Base-by-base conservation (phyloP, 148 eudicot species). In the Rhododendron henanense region DNA sequence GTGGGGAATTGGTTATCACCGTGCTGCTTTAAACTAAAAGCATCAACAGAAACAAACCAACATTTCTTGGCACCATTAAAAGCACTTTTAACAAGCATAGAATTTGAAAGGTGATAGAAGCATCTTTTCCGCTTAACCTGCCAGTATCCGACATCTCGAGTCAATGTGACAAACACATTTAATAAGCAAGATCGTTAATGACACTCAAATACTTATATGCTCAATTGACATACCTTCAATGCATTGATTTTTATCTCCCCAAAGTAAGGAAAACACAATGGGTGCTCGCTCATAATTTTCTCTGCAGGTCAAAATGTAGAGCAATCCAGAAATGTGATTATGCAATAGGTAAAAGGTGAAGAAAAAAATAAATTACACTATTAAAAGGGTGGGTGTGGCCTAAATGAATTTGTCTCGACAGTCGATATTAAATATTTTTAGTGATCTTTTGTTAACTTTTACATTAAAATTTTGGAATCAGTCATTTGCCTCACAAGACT, bases 31-130 rank as follows among this genome's bases (percentile, higher is more conserved):
- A 82, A 63, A 50, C 88, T 81, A 51, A 94, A 91, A 81, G 85
- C 89, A 78, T 94, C 96, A 78, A 90, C 98, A 84, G 87, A 89
- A 9, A 96, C 90, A 86, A 91, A 91, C 96, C 98, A 95, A 50
- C 79, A 74, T 61, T 87, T 86, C 33, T 80, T 81, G 10, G 78
- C 83, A 84, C 94, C 91, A 35, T 82, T 77, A 88, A 96, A 95
- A 45, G 90, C 94, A 76, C 87, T 87, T 80, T 81, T 90, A 78
- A 93, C 87, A 48, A 86, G 86, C 93, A 93, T 90, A 8, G 92
- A 87, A 84, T 91, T 93, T 18, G 91, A 71, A n/a, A 94, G 88
- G 89, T 88, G 90, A 92, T 93, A 94, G 76, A 89, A 86, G 37
- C 71, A 41, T 14, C 88, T 90, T 80, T 86, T 90, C 33, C 89